Conservation (phyloP, 768 basidiomycete species). For the Termitomyces sp. region DNA sequence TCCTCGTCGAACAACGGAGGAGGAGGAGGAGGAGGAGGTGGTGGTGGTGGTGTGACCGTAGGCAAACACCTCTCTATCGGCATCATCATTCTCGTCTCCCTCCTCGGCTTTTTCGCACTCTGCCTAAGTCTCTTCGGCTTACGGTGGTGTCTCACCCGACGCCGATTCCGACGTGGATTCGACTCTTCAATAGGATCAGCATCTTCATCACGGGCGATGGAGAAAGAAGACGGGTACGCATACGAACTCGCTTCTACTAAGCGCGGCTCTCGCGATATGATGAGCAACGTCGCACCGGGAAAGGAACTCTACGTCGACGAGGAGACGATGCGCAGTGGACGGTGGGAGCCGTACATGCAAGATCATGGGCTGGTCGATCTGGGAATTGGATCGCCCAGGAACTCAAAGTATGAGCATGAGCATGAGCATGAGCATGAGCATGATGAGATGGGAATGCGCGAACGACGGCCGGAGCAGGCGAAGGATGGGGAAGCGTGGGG, state of each 20-base stretch:
- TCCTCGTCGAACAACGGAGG: constrained; percentile 2
- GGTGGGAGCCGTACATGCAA: constrained; percentile 32
- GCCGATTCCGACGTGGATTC: constrained; percentile 19
- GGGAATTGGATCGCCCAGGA: constrained; percentile 18
- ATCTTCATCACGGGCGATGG: constrained; percentile 1
- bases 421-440: too few species aligned
- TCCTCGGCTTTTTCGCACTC: constrained; percentile 52
- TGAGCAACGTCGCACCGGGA: background rate
- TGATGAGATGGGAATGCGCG: too few species aligned
- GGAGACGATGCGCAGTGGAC: constrained; percentile 25
- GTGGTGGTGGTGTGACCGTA: background rate
- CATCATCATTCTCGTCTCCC: constrained; percentile 53
- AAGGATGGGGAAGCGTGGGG: constrained; percentile 17
- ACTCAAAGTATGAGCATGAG: too few species aligned
- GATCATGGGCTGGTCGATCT: constrained; percentile 26
- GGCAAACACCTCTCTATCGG: constrained; percentile 49
- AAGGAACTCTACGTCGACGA: constrained; percentile 3
- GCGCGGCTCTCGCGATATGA: constrained; percentile 14
- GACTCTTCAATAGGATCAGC: too few species aligned
- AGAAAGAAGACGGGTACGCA: constrained; percentile 27
- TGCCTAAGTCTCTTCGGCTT: constrained; percentile 48
- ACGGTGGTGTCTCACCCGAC: constrained; percentile 44
- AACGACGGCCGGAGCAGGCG: too few species aligned
- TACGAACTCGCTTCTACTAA: constrained; percentile 29
- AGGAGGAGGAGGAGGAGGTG: too few species aligned